Conservation (phyloP, 352 stramenopile genomes). For the Pythium scleroteichum region DNA sequence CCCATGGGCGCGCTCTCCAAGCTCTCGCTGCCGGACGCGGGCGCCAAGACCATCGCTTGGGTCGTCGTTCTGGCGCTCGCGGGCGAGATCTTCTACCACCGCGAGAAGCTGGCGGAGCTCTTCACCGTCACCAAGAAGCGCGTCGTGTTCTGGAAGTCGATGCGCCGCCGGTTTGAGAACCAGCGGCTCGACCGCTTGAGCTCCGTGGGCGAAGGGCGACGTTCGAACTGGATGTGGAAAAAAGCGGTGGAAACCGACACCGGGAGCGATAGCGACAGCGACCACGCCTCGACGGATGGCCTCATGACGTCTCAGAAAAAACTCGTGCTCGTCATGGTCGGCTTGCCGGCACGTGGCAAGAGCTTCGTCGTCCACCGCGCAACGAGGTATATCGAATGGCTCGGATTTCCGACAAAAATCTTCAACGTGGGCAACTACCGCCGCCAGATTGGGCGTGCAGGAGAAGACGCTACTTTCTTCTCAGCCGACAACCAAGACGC, state of each 20-base stretch:
- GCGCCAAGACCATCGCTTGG: constrained; percentile 21
- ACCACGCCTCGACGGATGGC: constrained; percentile 37
- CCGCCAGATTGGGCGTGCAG: constrained; percentile 69
- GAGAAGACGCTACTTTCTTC: constrained; percentile 90
- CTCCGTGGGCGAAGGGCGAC: constrained; percentile 58
- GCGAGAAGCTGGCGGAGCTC: constrained; percentile 45
- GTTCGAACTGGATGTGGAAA: constrained; percentile 80
- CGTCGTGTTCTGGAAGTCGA: constrained; percentile 66
- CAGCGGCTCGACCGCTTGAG: constrained; percentile 71
- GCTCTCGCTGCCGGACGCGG: constrained; percentile 4
- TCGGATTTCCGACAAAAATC: constrained; percentile 88
- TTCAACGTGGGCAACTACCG: constrained; percentile 96
- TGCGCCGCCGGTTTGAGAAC: constrained; percentile 76
- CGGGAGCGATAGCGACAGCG: constrained; percentile 14
- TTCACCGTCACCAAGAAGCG: constrained; percentile 49
- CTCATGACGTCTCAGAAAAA: constrained; percentile 83
- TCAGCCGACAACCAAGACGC: constrained; percentile 86
- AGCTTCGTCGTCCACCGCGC: constrained; percentile 95
- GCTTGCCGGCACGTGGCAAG: constrained; percentile 94
- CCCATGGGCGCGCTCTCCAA: constrained; percentile 24
- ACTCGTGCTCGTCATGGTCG: constrained; percentile 93
- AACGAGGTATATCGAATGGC: constrained; percentile 92
- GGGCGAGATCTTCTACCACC: constrained; percentile 54
- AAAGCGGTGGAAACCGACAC: constrained; percentile 25
- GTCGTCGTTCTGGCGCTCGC: constrained; percentile 30